These are phyloP conservation scores for Papiliotrema flavescens DNA, from an alignment of 1,284 basidiomycete species.

Conservation along the genomic window DNA sequence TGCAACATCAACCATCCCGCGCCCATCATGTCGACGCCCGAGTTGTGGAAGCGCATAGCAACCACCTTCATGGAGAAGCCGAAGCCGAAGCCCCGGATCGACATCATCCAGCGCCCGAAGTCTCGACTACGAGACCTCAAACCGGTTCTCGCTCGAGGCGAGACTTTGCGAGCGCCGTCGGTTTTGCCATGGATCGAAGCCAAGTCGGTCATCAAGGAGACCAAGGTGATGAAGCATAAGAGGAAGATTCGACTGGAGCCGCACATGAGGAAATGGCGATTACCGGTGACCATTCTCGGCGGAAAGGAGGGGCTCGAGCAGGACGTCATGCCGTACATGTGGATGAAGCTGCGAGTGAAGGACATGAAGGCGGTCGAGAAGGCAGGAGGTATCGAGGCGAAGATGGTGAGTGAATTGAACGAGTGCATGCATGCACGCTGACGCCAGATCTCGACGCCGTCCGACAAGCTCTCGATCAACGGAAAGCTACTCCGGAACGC, in stretches of 20 bases:
- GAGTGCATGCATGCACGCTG: neutral
- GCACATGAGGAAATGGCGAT: neutral
- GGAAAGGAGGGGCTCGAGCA: neutral
- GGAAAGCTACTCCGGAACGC: conserved; percentile 38
- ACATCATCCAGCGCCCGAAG: neutral
- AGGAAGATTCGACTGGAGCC: neutral
- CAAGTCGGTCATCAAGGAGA: neutral
- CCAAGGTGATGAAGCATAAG: neutral
- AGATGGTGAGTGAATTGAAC: conserved; percentile 33
- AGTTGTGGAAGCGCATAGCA: neutral
- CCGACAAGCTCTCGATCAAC: conserved; percentile 38
- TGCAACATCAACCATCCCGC: neutral
- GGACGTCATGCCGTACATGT: conserved; percentile 17
- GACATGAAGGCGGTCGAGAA: conserved; percentile 41
- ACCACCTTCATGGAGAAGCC: neutral
- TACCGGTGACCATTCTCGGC: neutral
- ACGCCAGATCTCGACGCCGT: conserved; percentile 38
- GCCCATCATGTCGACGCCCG: neutral
- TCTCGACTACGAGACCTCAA: neutral
- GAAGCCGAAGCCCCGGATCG: neutral
- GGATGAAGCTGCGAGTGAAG: conserved; percentile 39
- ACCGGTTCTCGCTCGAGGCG: neutral
- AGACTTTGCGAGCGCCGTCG: neutral
- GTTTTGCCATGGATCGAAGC: neutral
- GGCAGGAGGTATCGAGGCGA: conserved; percentile 46